Percentiles rank a stretch among this genome's conserved stretches.
Conservation (phyloP, 768 basidiomycete genomes). For the Strobilomyces echinocephalus region DNA sequence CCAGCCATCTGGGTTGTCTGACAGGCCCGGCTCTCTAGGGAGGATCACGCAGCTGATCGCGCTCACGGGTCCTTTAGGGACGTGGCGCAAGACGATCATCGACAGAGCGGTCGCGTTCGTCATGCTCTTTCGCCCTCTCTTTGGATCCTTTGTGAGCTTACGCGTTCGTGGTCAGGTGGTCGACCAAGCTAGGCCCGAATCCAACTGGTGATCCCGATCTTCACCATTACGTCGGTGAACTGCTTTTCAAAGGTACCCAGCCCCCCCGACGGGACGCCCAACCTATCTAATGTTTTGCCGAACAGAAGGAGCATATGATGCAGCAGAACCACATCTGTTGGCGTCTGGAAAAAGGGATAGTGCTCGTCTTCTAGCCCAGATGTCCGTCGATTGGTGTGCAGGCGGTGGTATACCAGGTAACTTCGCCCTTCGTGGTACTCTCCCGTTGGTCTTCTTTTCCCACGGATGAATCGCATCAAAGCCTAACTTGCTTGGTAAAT, state of each 20-base stretch:
- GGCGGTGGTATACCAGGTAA: conserved; percentile 50
- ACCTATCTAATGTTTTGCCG: conserved; percentile 1
- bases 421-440: conserved; percentile 79
- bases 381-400: conserved; percentile 80
- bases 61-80: conserved; percentile 67
- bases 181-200: conserved; percentile 67
- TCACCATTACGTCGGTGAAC: conserved; percentile 86
- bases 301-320: conserved; percentile 68
- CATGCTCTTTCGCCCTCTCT: neutral
- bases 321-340: conserved; percentile 79
- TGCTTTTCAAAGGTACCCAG: conserved; percentile 72
- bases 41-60: conserved; percentile 90
- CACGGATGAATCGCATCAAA: neutral
- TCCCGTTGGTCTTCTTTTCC: conserved; percentile 57
- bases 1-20: neutral
- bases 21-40: conserved; percentile 40
- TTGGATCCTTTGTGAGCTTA: conserved; percentile 16
- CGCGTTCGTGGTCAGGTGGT: conserved; percentile 59
- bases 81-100: conserved; percentile 89
- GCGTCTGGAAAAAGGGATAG: conserved; percentile 87
- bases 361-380: conserved; percentile 77
- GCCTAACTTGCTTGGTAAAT: conserved; percentile 3
- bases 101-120: conserved; percentile 80
- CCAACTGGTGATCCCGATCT: conserved; percentile 86
- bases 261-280: neutral